These are phyloP conservation scores for Schrenkiella parvula DNA, from an alignment of 345 rosid species.

Conservation along the genomic window DNA sequence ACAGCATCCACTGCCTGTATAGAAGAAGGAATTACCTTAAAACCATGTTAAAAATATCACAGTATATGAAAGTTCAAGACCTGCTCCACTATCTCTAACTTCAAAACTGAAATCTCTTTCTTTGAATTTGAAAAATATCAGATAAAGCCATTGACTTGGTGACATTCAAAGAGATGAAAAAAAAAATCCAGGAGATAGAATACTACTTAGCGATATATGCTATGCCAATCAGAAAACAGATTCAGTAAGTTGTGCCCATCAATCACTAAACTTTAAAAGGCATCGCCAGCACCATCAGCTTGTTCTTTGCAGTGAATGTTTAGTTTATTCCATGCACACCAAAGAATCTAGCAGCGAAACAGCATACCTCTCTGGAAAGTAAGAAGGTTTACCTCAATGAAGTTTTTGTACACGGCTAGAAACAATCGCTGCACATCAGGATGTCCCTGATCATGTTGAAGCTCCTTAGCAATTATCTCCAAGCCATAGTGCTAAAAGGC, in stretches of 20 bases:
- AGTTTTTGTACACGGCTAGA: conserved; percentile 72
- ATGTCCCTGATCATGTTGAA: conserved; percentile 59
- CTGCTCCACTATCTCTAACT: background rate
- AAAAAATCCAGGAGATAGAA: background rate
- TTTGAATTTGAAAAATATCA: background rate
- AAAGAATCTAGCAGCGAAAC: background rate
- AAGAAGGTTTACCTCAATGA: conserved; percentile 62
- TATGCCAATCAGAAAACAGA: background rate
- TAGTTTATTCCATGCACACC: background rate
- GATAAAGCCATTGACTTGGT: background rate
- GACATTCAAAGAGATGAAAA: background rate
- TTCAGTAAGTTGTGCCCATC: background rate
- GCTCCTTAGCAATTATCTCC: conserved; percentile 79
- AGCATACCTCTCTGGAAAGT: background rate
- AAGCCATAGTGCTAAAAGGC: conserved; percentile 63
- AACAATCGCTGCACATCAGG: conserved; percentile 60
- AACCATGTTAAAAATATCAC: background rate
- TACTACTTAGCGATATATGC: background rate
- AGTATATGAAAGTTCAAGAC: background rate
- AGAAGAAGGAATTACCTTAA: background rate
- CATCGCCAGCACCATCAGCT: background rate
- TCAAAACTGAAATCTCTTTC: background rate
- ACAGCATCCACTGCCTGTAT: conserved; percentile 77
- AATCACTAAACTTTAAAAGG: background rate
- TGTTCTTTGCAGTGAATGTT: background rate